Evolutionary conservation across 2,329 filamentous ascomycete genomes (phyloP).

Genomic region (Aphanocladium album): DNA sequence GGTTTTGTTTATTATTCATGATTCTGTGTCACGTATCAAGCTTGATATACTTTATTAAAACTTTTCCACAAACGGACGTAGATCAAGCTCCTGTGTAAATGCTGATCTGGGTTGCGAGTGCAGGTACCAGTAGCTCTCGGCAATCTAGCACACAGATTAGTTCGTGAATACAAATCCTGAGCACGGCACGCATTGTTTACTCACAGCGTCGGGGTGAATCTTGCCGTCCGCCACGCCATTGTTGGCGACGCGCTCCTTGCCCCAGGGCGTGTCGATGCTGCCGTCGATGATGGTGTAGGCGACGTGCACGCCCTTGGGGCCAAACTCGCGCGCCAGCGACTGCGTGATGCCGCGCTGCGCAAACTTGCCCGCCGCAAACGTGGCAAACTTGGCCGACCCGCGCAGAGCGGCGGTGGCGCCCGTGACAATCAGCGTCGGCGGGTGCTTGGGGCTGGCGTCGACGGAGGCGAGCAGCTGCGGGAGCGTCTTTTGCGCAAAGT

Average conservation of each 20-base stretch:
- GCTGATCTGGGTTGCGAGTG: slow-evolving; percentile 74
- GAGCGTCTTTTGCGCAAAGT: slow-evolving; percentile 67
- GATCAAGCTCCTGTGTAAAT: slow-evolving; percentile 78
- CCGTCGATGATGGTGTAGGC: slow-evolving; percentile 80
- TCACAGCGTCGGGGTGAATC: slow-evolving; percentile 68
- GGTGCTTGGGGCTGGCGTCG: slow-evolving; percentile 46
- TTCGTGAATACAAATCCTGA: slow-evolving; percentile 10
- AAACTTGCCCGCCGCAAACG: slow-evolving; percentile 77
- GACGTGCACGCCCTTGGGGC: slow-evolving; percentile 77
- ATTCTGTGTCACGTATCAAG: neutral
- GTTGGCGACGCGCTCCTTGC: slow-evolving; percentile 47
- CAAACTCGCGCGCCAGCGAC: slow-evolving; percentile 76
- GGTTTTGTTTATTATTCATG: slow-evolving; percentile 3
- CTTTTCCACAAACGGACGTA: slow-evolving; percentile 78
- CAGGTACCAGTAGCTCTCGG: slow-evolving; percentile 78
- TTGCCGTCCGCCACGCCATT: slow-evolving; percentile 52
- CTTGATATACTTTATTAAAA: slow-evolving; percentile 46
- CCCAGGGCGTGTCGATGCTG: slow-evolving; percentile 73
- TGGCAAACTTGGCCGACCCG: slow-evolving; percentile 62
- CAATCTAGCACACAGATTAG: slow-evolving; percentile 54
- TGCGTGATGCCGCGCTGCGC: slow-evolving; percentile 69
- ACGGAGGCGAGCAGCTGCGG: slow-evolving; percentile 65
- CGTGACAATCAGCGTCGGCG: slow-evolving; percentile 78
- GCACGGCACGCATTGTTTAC: slow-evolving; percentile 26
- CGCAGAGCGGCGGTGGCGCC: slow-evolving; percentile 78